These are phyloP conservation scores for Colletotrichum aenigma DNA, from an alignment of 2,329 filamentous ascomycete species.

Conservation along the genomic window DNA sequence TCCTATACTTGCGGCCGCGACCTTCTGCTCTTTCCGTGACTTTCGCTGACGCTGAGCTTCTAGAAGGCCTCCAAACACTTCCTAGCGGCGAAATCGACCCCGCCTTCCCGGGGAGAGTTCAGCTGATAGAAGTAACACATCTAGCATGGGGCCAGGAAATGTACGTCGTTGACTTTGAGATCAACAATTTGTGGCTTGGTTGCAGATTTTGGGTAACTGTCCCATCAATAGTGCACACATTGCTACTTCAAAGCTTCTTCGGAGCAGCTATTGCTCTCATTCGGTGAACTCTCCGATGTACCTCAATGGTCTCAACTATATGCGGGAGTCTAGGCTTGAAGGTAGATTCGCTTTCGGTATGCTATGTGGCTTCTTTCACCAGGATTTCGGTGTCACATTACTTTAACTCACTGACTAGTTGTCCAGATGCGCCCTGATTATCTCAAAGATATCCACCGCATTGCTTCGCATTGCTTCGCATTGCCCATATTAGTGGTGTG, in stretches of 20 bases:
- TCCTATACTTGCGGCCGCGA: neutral
- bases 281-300: neutral
- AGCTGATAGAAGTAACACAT: neutral
- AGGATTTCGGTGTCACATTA: neutral
- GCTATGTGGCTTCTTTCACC: neutral
- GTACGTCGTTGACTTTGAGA: neutral
- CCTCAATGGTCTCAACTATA: neutral
- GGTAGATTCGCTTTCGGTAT: neutral
- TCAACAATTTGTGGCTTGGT: neutral
- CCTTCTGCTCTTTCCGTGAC: neutral
- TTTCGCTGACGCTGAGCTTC: neutral
- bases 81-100: neutral
- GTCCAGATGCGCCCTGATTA: neutral
- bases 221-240: neutral
- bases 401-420: neutral
- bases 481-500: constrained; percentile 1
- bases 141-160: neutral
- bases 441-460: neutral
- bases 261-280: neutral
- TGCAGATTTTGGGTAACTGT: neutral
- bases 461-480: neutral
- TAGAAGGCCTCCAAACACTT: neutral
- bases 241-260: neutral
- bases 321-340: neutral
- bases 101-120: neutral